A percentile compares a stretch with the other conserved stretches of the same genome.
Evolutionary conservation across 345 rosid genomes (phyloP).

Genomic region (Schrenkiella parvula): DNA sequence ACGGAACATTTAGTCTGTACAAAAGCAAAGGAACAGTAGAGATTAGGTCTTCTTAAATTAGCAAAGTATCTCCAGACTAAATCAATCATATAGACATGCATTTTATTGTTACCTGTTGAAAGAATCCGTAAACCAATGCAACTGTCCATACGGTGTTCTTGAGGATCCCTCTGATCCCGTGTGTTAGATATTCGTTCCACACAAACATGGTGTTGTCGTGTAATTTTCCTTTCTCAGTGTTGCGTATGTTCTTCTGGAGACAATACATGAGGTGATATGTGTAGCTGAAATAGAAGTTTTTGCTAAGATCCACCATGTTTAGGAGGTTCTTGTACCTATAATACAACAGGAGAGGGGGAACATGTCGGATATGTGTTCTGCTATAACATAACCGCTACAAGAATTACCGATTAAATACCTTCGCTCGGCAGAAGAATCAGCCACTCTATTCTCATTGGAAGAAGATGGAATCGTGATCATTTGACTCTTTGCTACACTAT

Average conservation of each 20-base stretch:
- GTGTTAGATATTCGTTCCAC: slow-evolving; percentile 87
- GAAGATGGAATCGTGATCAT: slow-evolving; percentile 65
- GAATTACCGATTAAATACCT: slow-evolving; percentile 41
- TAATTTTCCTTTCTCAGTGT: slow-evolving; percentile 35
- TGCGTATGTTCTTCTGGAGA: slow-evolving; percentile 70
- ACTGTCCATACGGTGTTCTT: slow-evolving; percentile 77
- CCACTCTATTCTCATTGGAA: slow-evolving; percentile 51
- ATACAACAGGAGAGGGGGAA: background rate
- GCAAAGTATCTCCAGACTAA: background rate
- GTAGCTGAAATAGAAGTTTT: slow-evolving; percentile 97
- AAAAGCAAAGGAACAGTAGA: background rate
- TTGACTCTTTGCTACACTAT: slow-evolving; percentile 57
- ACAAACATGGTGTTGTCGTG: slow-evolving; percentile 73
- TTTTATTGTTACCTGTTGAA: slow-evolving; percentile 65
- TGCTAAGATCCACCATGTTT: slow-evolving; percentile 76
- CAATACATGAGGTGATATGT: slow-evolving; percentile 74
- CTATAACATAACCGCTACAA: slow-evolving; percentile 43
- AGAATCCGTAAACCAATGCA: slow-evolving; percentile 87
- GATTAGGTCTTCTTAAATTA: background rate
- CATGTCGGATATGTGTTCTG: background rate
- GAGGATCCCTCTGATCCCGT: slow-evolving; percentile 53
- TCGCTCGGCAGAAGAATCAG: slow-evolving; percentile 65
- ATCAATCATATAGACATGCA: background rate
- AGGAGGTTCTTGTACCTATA: slow-evolving; percentile 90
- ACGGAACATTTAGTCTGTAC: slow-evolving; percentile 61